Evolutionary conservation across 257 asterid genomes (phyloP).

Genomic region (Catharanthus roseus): DNA sequence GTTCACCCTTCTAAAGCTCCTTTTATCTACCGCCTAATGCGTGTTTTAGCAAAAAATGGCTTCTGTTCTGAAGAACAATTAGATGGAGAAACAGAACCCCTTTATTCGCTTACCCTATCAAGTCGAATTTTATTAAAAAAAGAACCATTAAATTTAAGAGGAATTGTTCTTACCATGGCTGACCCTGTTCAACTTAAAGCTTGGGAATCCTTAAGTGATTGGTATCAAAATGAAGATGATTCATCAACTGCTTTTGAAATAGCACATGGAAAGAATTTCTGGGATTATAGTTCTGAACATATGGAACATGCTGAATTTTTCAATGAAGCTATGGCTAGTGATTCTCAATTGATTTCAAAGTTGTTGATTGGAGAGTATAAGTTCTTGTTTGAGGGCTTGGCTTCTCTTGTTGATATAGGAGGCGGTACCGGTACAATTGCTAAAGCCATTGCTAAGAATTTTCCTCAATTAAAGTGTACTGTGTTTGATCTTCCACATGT

Average conservation of each 20-base stretch:
- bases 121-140: no score
- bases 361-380: not conserved
- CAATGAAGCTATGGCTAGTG: conserved; percentile 17
- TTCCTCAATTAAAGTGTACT: not conserved
- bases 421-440: conserved; percentile 9
- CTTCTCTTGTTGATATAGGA: conserved; percentile 10
- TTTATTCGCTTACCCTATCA: no score
- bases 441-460: not conserved
- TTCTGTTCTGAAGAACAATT: no score
- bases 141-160: no score
- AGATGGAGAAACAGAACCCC: not conserved
- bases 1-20: no score
- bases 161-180: no score
- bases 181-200: no score
- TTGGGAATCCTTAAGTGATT: no score
- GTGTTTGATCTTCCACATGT: conserved; percentile 12
- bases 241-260: not conserved
- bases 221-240: no score
- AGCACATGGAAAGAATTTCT: not conserved
- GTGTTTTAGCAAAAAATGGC: no score
- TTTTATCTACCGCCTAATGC: no score
- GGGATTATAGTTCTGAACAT: not conserved
- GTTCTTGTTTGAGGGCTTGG: conserved; percentile 15
- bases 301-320: not conserved
- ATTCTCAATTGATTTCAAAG: not conserved